Evolutionary conservation across 2,329 filamentous ascomycete genomes (phyloP).

Genomic region (Volutella citrinella): DNA sequence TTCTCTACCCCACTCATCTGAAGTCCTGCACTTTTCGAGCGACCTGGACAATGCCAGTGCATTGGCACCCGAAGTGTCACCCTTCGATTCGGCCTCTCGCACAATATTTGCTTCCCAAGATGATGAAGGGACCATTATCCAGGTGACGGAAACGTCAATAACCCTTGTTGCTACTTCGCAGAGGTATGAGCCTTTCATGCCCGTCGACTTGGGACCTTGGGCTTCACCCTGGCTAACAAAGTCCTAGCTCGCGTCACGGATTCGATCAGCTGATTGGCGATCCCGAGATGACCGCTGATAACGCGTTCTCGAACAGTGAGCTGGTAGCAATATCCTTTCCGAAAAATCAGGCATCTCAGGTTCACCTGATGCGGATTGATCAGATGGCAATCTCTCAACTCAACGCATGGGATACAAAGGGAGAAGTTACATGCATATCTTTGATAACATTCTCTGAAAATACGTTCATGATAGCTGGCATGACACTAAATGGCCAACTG

Average conservation of each 20-base stretch:
- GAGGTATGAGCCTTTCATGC: slow-evolving; percentile 28
- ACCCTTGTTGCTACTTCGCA: slow-evolving; percentile 35
- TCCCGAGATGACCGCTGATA: slow-evolving; percentile 31
- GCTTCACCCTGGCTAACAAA: too few relatives aligned
- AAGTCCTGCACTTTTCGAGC: slow-evolving; percentile 45
- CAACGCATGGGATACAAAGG: slow-evolving; percentile 34
- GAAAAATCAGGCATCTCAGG: slow-evolving; percentile 30
- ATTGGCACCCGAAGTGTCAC: slow-evolving; percentile 36
- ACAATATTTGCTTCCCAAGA: slow-evolving; percentile 47
- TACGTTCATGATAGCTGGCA: slow-evolving; percentile 31
- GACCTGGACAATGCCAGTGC: slow-evolving; percentile 46
- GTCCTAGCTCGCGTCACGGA: slow-evolving; percentile 25
- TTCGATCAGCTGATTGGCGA: slow-evolving; percentile 32
- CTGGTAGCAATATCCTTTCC: slow-evolving; percentile 43
- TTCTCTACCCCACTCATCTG: slow-evolving; percentile 47
- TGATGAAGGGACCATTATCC: slow-evolving; percentile 40
- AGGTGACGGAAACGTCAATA: slow-evolving; percentile 51
- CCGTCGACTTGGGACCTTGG: too few relatives aligned
- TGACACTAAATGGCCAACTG: slow-evolving; percentile 30
- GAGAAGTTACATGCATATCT: slow-evolving; percentile 49
- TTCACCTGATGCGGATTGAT: slow-evolving; percentile 39
- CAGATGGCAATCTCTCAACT: slow-evolving; percentile 26
- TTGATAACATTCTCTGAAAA: slow-evolving; percentile 27
- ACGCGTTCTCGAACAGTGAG: slow-evolving; percentile 40
- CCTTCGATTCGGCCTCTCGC: slow-evolving; percentile 50